phyloP scores from a whole-genome alignment of 2,329 filamentous ascomycete species.

The Cladosporium sp. region DNA sequence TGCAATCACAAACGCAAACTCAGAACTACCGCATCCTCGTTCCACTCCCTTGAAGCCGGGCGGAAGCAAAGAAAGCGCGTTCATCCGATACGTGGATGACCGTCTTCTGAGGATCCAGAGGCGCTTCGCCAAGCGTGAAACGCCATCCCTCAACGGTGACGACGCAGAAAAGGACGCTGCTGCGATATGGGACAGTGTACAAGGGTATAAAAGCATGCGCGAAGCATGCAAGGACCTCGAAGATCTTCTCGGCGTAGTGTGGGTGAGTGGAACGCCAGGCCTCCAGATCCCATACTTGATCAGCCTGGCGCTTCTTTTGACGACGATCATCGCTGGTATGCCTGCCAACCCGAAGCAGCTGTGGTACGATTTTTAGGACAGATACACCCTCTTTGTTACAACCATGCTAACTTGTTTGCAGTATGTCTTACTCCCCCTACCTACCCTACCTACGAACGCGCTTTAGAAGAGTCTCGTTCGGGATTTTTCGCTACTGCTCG shows the following conservation, averaged over 20 bases:
- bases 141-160: slow-evolving; percentile 34
- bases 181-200: slow-evolving; percentile 39
- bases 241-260: slow-evolving; percentile 73
- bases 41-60: slow-evolving; percentile 55
- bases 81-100: slow-evolving; percentile 59
- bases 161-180: slow-evolving; percentile 28
- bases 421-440: no score
- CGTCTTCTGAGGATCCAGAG: slow-evolving; percentile 53
- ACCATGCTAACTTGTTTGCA: no score
- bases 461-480: no score
- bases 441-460: no score
- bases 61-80: slow-evolving; percentile 58
- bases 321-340: slow-evolving; percentile 72
- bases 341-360: slow-evolving; percentile 66
- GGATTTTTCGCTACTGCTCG: no score
- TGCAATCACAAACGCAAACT: slow-evolving; percentile 37
- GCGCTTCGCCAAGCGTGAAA: slow-evolving; percentile 53
- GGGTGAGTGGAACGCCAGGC: slow-evolving; percentile 82
- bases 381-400: no score
- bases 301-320: slow-evolving; percentile 71
- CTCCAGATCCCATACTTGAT: slow-evolving; percentile 84
- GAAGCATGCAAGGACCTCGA: slow-evolving; percentile 76
- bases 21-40: slow-evolving; percentile 54
- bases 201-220: slow-evolving; percentile 62
- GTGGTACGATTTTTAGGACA: slow-evolving; percentile 34